A percentile compares a stretch with the other conserved stretches of the same genome.
Conservation (phyloP, 2,329 filamentous ascomycete genomes). For the Aspergillus hortae region DNA sequence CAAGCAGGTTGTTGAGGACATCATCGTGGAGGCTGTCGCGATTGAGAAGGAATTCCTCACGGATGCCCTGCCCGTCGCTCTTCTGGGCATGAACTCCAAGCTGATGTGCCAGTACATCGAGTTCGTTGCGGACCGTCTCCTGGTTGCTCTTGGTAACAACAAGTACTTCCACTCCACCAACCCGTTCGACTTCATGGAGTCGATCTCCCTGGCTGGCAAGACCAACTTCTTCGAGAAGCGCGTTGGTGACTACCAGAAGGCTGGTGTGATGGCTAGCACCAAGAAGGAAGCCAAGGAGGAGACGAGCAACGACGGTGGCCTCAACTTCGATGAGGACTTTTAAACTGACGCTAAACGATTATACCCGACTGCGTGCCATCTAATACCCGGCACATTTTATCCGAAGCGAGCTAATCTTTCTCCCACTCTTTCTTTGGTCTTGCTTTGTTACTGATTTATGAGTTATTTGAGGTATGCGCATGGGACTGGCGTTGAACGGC, state of each 20-base stretch:
- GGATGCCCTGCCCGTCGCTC: conserved; percentile 84
- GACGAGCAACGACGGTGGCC: conserved; percentile 62
- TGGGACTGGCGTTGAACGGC: conserved; percentile 31
- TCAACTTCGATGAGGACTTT: conserved; percentile 95
- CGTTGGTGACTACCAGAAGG: conserved; percentile 98
- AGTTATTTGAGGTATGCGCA: conserved; percentile 29
- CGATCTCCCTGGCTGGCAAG: conserved; percentile 97
- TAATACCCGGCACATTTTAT: conserved; percentile 11
- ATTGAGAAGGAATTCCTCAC: conserved; percentile 99
- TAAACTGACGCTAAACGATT: conserved; percentile 49
- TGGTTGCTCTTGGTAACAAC: conserved; percentile 87
- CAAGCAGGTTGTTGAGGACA: conserved; percentile 74
- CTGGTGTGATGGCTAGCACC: conserved; percentile 92
- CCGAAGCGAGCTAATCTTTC: conserved; percentile 25
- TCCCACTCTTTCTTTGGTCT: conserved; percentile 16
- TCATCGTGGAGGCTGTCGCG: conserved; percentile 88
- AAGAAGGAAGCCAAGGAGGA: conserved; percentile 62
- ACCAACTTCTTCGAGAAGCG: conserved; percentile 99
- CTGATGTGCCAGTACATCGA: conserved; percentile 99
- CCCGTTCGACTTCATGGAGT: conserved; percentile 99
- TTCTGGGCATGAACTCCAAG: conserved; percentile 95
- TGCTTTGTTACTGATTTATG: conserved; percentile 27
- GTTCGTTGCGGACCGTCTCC: conserved; percentile 94
- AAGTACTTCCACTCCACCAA: conserved; percentile 92
- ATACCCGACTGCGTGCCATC: conserved; percentile 17